Percentiles rank a stretch among this genome's conserved stretches.
phyloP scores from a whole-genome alignment of 1,284 basidiomycete genomes.

The Athelia sp. region DNA sequence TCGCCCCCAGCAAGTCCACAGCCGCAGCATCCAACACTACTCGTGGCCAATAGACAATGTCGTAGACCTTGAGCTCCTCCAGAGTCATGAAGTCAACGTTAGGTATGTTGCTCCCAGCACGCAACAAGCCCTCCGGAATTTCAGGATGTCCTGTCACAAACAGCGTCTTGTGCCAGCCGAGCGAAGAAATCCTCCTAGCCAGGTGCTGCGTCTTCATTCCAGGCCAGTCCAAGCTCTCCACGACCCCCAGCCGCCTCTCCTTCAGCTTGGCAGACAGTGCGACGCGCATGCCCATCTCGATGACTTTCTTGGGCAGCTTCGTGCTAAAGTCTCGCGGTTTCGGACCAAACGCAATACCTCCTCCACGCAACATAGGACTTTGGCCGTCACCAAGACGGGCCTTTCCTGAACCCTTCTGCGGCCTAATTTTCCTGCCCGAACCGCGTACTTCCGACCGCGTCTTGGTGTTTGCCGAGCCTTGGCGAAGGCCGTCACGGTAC shows the following conservation, averaged over 20 bases:
- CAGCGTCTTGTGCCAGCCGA: conserved; percentile 65
- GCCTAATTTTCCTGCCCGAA: conserved; percentile 84
- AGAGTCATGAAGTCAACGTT: conserved; percentile 58
- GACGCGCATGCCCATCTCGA: conserved; percentile 89
- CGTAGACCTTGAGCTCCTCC: conserved; percentile 71
- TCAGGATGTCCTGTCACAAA: conserved; percentile 65
- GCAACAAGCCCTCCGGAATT: conserved; percentile 47
- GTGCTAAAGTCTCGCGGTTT: conserved; percentile 90
- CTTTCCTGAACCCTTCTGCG: conserved; percentile 88
- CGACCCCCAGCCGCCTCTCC: conserved; percentile 72
- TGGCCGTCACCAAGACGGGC: conserved; percentile 89
- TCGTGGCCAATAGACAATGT: conserved; percentile 72
- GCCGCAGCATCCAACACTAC: conserved; percentile 69
- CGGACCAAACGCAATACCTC: conserved; percentile 89
- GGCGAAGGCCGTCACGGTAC: conserved; percentile 82
- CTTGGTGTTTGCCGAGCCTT: conserved; percentile 90
- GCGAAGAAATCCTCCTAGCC: conserved; percentile 47
- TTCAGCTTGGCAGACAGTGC: conserved; percentile 80
- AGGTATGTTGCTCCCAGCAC: conserved; percentile 61
- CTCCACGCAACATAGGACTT: conserved; percentile 87
- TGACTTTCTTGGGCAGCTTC: conserved; percentile 84
- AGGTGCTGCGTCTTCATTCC: conserved; percentile 63
- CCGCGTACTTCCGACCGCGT: conserved; percentile 87
- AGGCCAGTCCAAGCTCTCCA: conserved; percentile 69
- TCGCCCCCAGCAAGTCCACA: conserved; percentile 63